phyloP scores from a whole-genome alignment of 805 yeast genomes.

The Ascoidea asiatica region DNA sequence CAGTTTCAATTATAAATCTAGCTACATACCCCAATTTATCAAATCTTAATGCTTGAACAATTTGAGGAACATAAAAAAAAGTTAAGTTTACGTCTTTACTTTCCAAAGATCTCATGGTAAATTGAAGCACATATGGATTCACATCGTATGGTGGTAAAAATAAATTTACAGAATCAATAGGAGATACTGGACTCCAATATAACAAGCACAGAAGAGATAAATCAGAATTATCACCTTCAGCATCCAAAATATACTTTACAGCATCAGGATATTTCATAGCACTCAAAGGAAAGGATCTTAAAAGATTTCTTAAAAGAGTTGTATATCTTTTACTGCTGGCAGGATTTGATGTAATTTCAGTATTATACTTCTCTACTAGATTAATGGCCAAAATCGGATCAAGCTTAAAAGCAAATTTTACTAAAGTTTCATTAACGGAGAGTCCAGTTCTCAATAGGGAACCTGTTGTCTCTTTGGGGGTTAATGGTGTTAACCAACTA shows the following conservation, averaged over 20 bases:
- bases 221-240: conserved; percentile 18
- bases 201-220: conserved; percentile 20
- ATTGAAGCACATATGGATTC: conserved; percentile 64
- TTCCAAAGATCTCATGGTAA: conserved; percentile 81
- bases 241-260: conserved; percentile 33
- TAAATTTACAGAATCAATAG: conserved; percentile 73
- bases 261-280: conserved; percentile 47
- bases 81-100: conserved; percentile 77
- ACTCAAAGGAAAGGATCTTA: conserved; percentile 42
- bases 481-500: conserved; percentile 55
- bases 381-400: conserved; percentile 66
- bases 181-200: conserved; percentile 67
- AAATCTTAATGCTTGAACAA: conserved; percentile 81
- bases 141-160: conserved; percentile 63
- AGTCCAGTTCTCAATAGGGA: not conserved
- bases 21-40: conserved; percentile 79
- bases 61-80: conserved; percentile 95
- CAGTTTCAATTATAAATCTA: conserved; percentile 82
- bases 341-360: conserved; percentile 7
- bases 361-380: conserved; percentile 40
- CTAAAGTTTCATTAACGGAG: conserved; percentile 12
- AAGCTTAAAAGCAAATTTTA: conserved; percentile 45
- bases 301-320: conserved; percentile 25
- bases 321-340: conserved; percentile 6
- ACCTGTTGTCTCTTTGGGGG: conserved; percentile 5